Percentiles rank a stretch among this genome's conserved stretches.
Evolutionary conservation across 2,329 filamentous ascomycete species (phyloP).

Genomic region (Podosphaera fusca): DNA sequence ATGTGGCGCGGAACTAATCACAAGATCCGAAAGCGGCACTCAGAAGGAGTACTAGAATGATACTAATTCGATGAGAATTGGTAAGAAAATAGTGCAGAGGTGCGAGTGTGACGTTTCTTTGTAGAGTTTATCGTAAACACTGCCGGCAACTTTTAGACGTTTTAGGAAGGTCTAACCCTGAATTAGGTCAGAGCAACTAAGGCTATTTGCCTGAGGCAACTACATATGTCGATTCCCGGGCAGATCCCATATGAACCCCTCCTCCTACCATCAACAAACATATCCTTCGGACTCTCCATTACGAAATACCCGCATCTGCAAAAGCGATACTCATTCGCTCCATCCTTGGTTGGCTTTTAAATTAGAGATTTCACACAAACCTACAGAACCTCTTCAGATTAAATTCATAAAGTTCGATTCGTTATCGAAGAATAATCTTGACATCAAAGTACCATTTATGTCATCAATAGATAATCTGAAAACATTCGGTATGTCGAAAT

Average conservation of each 20-base stretch:
- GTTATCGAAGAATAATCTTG: background rate
- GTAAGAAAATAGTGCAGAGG: no score
- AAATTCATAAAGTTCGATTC: slow-evolving; percentile 40
- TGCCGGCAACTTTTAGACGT: no score
- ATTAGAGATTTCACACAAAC: slow-evolving; percentile 7
- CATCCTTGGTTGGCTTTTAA: slow-evolving; percentile 3
- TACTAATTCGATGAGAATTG: no score
- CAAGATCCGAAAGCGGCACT: no score
- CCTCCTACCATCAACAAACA: background rate
- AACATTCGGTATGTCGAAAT: slow-evolving; percentile 51
- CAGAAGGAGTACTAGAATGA: no score
- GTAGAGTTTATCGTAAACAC: no score
- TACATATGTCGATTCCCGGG: background rate
- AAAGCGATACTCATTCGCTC: slow-evolving; percentile 9
- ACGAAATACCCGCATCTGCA: slow-evolving; percentile 2
- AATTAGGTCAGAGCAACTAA: background rate
- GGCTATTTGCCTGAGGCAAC: background rate
- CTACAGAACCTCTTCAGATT: slow-evolving; percentile 32
- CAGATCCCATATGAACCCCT: background rate
- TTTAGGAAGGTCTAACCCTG: background rate
- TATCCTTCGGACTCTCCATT: background rate
- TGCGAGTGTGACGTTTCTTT: no score
- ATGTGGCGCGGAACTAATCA: no score
- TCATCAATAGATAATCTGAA: slow-evolving; percentile 94
- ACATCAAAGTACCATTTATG: slow-evolving; percentile 17